These are phyloP conservation scores for Parietaria judaica DNA, from an alignment of 306 rosid genomes.

Conservation along the genomic window DNA sequence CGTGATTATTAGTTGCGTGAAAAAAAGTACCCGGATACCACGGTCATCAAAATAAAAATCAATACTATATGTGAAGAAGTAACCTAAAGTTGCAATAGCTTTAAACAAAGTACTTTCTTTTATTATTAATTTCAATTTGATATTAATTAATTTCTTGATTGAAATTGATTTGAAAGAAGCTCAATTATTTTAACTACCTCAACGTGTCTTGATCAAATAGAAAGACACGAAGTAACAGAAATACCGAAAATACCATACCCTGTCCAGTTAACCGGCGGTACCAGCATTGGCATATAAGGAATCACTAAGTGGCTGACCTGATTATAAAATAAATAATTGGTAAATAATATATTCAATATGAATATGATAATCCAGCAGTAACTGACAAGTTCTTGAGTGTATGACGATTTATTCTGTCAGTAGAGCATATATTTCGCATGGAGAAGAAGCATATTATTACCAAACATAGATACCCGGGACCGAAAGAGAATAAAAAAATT, in stretches of 20 bases:
- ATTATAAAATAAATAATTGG: constrained; percentile 22
- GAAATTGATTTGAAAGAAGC: neutral
- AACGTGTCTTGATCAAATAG: constrained; percentile 4
- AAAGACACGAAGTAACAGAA: constrained; percentile 3
- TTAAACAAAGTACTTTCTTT: neutral
- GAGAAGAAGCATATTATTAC: neutral
- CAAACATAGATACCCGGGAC: neutral
- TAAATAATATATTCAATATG: neutral
- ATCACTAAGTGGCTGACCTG: constrained; percentile 90
- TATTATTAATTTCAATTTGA: neutral
- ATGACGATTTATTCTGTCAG: neutral
- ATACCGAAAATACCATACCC: constrained; percentile 50
- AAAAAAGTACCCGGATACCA: too few species aligned
- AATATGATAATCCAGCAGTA: constrained; percentile 1
- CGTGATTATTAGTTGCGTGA: too few species aligned
- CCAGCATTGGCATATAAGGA: constrained; percentile 96
- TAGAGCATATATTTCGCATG: neutral
- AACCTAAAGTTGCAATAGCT: constrained; percentile 2
- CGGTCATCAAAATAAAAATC: too few species aligned
- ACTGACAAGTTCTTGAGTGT: constrained; percentile 17
- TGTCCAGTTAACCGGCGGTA: constrained; percentile 82
- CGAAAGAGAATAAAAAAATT: neutral
- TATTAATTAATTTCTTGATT: neutral
- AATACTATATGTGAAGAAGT: neutral
- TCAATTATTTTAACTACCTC: neutral